phyloP scores from a whole-genome alignment of 768 basidiomycete genomes.

The Boletus vinaceobasis region DNA sequence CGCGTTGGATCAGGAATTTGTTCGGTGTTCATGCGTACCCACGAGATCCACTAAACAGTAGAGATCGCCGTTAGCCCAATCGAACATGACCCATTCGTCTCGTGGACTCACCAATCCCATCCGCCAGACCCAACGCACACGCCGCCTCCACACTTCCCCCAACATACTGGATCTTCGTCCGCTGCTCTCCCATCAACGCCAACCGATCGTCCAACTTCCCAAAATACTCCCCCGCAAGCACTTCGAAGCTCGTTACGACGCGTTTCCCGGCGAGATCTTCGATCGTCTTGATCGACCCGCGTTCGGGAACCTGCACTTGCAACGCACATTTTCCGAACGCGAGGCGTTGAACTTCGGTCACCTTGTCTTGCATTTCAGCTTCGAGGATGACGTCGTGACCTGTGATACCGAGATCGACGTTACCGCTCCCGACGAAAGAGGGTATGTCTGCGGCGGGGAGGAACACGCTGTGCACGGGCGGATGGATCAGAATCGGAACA shows the following conservation, averaged over 20 bases:
- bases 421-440: constrained; percentile 96
- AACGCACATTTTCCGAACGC: constrained; percentile 91
- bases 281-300: constrained; percentile 59
- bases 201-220: constrained; percentile 54
- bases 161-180: constrained; percentile 89
- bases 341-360: constrained; percentile 78
- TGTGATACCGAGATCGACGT: constrained; percentile 95
- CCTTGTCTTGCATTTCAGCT: constrained; percentile 71
- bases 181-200: constrained; percentile 48
- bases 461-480: constrained; percentile 69
- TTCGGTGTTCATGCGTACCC: constrained; percentile 61
- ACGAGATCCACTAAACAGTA: constrained; percentile 70
- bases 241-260: constrained; percentile 92
- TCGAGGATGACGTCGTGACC: constrained; percentile 98
- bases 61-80: not conserved
- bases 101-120: constrained; percentile 78
- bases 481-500: too few relatives aligned
- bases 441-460: constrained; percentile 97
- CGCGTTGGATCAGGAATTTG: not conserved
- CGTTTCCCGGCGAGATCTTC: constrained; percentile 87
- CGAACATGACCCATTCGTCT: not conserved
- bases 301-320: constrained; percentile 88
- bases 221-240: constrained; percentile 82
- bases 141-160: constrained; percentile 99
- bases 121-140: constrained; percentile 92